Evolutionary conservation across 257 asterid species (phyloP), one percentile per base, ranked within the genome.

Genomic region (Knoxia roxburghii): DNA sequence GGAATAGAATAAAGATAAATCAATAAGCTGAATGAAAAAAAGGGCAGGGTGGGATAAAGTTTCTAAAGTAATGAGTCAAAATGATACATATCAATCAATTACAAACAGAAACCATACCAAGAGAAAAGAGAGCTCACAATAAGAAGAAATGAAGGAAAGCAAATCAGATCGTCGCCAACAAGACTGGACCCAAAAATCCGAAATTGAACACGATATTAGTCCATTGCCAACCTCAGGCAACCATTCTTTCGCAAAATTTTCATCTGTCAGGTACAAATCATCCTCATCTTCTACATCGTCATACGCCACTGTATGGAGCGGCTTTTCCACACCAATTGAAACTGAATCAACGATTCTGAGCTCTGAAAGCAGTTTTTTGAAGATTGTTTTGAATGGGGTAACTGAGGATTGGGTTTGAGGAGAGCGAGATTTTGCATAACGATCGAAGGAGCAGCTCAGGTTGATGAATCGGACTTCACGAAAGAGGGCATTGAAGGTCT

Each of bases 111-210:
- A 62, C 32, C 1, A 5, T 6, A 30, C 15, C 9, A 21, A 57
- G 41, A 12, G 29, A 10, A 52, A 53, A 6, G 49, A 71, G 12
- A 61, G 40, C 95, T 85, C 80, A 87, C 93, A 81, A 15, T 66
- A 67, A 57, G 82, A 61, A 68, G 97, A 87, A 72, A 90, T 21
- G 61, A 83, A 68, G 53, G 87, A 65, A 27, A 88, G 81, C 52
- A 83, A 66, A 54, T 77, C 74, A 35, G 95, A 83, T 69, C 89
- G 76, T 70, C 95, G 77, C 95, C 96, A 78, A 78, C 96, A 81
- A 20, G 96, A 86, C 74, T 87, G 96, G 76, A 84, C 82, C 95
- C 92, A 88, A 55, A 83, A 87, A 80, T 90, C 95, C 50, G 91
- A 82, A 39, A 87, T 76, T 55, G 86, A 81, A 49, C 88, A 27